phyloP scores from a whole-genome alignment of 805 yeast species.

The Candida germanica region DNA sequence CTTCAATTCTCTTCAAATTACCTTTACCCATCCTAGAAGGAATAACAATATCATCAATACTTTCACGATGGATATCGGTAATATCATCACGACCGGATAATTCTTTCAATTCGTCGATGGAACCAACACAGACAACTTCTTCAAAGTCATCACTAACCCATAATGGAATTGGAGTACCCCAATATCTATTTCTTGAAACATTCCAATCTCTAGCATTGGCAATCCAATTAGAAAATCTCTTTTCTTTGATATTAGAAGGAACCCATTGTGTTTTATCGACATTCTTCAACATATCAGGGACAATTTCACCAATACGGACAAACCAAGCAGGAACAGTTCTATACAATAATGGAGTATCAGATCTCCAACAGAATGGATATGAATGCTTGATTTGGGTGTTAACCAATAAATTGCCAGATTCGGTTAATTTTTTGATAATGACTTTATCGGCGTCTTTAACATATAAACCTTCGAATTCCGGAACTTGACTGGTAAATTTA shows the following conservation, averaged over 20 bases:
- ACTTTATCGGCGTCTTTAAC: slow-evolving; percentile 95
- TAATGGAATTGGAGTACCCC: slow-evolving; percentile 99
- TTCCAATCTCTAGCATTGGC: slow-evolving; percentile 99
- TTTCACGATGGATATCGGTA: slow-evolving; percentile 91
- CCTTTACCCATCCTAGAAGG: slow-evolving; percentile 93
- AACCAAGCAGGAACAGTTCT: slow-evolving; percentile 99
- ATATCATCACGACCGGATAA: slow-evolving; percentile 79
- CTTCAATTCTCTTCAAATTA: slow-evolving; percentile 82
- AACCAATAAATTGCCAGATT: slow-evolving; percentile 67
- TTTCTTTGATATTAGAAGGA: slow-evolving; percentile 84
- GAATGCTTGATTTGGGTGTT: slow-evolving; percentile 88
- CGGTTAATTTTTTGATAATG: slow-evolving; percentile 82
- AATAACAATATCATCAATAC: slow-evolving; percentile 85
- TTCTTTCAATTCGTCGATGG: slow-evolving; percentile 80
- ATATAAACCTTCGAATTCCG: slow-evolving; percentile 75
- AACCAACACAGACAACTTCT: slow-evolving; percentile 92
- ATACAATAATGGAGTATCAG: slow-evolving; percentile 95
- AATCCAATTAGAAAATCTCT: slow-evolving; percentile 97
- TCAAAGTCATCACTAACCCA: slow-evolving; percentile 95
- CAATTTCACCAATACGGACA: slow-evolving; percentile 80
- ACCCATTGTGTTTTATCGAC: slow-evolving; percentile 93
- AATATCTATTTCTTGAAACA: slow-evolving; percentile 94
- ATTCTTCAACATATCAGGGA: slow-evolving; percentile 85
- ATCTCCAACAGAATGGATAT: slow-evolving; percentile 99
- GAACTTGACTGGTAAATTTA: slow-evolving; percentile 69